phyloP scores from a whole-genome alignment of 371 early-diverging fungal species.

The Apophysomyces sp. region DNA sequence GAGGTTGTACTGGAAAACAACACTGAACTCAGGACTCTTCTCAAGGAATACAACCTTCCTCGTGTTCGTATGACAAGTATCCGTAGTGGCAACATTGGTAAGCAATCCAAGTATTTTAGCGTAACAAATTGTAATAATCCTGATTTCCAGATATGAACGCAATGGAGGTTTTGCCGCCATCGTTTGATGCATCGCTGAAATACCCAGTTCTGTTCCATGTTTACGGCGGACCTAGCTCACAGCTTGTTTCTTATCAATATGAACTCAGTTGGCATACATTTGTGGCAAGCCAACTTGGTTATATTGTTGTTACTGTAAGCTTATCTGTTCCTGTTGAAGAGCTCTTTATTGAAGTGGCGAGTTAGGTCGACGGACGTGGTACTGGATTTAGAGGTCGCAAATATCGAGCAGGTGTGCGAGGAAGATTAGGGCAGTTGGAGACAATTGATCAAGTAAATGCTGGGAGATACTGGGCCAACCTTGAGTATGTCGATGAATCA shows the following conservation, averaged over 20 bases:
- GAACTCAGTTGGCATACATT: constrained; percentile 69
- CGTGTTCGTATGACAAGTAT: constrained; percentile 52
- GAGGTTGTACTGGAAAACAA: constrained; percentile 61
- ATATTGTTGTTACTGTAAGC: constrained; percentile 61
- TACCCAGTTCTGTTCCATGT: constrained; percentile 87
- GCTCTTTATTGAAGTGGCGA: not conserved
- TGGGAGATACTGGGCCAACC: constrained; percentile 56
- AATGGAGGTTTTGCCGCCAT: constrained; percentile 76
- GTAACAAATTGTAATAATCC: not conserved
- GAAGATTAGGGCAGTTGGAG: constrained; percentile 80
- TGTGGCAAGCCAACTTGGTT: constrained; percentile 56
- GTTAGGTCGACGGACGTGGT: constrained; percentile 82
- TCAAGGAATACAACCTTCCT: constrained; percentile 57
- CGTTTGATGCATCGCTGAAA: constrained; percentile 65
- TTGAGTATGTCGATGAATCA: constrained; percentile 6
- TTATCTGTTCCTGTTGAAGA: too few relatives aligned
- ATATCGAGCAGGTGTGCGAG: constrained; percentile 71
- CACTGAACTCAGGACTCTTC: constrained; percentile 23
- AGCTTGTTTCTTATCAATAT: constrained; percentile 69
- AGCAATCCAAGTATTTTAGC: not conserved
- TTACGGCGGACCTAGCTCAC: constrained; percentile 94
- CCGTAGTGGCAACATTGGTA: constrained; percentile 48
- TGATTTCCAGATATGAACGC: constrained; percentile 65
- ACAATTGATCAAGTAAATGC: constrained; percentile 86
- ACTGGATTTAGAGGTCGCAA: constrained; percentile 84